phyloP scores from a whole-genome alignment of 495 filamentous ascomycete species.

The Coniosporium apollinis region DNA sequence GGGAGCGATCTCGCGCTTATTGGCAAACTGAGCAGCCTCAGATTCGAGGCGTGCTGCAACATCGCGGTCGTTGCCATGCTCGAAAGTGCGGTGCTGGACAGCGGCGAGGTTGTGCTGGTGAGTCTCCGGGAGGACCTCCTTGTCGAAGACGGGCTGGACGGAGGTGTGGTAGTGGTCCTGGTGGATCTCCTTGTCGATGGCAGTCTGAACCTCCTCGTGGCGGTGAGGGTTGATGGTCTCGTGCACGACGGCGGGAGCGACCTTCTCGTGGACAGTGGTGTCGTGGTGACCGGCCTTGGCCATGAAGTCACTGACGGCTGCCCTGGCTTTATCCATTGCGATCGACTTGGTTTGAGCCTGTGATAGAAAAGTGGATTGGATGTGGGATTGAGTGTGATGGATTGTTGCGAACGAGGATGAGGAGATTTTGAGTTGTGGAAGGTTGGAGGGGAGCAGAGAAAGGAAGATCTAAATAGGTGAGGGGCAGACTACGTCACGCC shows the following conservation, averaged over 20 bases:
- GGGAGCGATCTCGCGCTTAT: constrained; percentile 28
- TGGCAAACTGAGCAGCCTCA: constrained; percentile 34
- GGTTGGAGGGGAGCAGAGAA: too few relatives aligned
- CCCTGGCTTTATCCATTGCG: constrained; percentile 41
- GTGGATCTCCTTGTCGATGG: constrained; percentile 42
- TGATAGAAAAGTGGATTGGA: too few relatives aligned
- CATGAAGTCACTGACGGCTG: constrained; percentile 35
- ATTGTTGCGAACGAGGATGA: too few relatives aligned
- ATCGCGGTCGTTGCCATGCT: constrained; percentile 33
- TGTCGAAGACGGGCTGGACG: constrained; percentile 23
- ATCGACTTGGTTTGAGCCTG: too few relatives aligned
- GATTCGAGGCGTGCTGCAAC: constrained; percentile 28
- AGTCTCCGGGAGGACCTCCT: constrained; percentile 20
- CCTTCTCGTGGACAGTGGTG: constrained; percentile 43
- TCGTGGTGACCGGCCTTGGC: constrained; percentile 38
- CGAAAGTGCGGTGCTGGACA: constrained; percentile 37
- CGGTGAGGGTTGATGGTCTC: constrained; percentile 34
- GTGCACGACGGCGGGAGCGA: constrained; percentile 40
- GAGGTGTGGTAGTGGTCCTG: constrained; percentile 29
- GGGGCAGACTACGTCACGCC: too few relatives aligned
- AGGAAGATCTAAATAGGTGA: too few relatives aligned
- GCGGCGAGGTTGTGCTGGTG: constrained; percentile 27
- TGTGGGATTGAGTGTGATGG: too few relatives aligned
- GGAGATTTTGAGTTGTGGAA: too few relatives aligned
- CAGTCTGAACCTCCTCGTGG: constrained; percentile 38